Conservation (phyloP, 2,329 filamentous ascomycete genomes). For the Knufia petricola region DNA sequence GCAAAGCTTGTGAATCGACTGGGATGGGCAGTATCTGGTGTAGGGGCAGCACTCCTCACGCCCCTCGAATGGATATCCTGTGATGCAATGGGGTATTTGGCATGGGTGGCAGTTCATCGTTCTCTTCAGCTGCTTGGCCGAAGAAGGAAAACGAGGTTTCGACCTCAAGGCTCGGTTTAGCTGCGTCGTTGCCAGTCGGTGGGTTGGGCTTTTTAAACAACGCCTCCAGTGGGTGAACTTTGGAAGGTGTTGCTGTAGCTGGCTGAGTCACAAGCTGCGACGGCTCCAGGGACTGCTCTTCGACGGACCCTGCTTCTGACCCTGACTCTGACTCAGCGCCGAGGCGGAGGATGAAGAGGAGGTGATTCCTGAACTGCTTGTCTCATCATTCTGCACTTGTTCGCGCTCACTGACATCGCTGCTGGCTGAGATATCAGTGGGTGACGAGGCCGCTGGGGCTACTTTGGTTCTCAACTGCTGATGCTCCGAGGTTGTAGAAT, state of each 20-base stretch:
- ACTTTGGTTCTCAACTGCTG: constrained; percentile 20
- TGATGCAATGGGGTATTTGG: constrained; percentile 73
- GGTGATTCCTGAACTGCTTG: constrained; percentile 22
- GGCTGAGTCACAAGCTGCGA: constrained; percentile 43
- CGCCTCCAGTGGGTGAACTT: constrained; percentile 79
- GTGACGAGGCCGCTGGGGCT: constrained; percentile 28
- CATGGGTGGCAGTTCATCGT: constrained; percentile 30
- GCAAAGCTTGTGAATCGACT: constrained; percentile 28
- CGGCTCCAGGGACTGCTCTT: constrained; percentile 10
- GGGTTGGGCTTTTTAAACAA: constrained; percentile 68
- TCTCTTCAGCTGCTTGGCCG: constrained; percentile 41
- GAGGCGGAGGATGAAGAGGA: constrained; percentile 14
- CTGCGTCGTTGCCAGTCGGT: constrained; percentile 25
- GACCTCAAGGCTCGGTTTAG: constrained; percentile 31
- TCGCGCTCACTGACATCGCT: neutral
- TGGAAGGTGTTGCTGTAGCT: constrained; percentile 34
- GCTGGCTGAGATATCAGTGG: neutral
- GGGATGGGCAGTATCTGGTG: constrained; percentile 81
- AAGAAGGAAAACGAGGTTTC: constrained; percentile 73
- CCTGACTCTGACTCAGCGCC: neutral
- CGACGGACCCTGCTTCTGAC: constrained; percentile 8
- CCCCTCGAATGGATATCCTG: constrained; percentile 59
- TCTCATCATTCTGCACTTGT: constrained; percentile 25
- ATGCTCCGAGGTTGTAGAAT: neutral
- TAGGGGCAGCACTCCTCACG: constrained; percentile 81